These are phyloP conservation scores for Boeremia lycopersici DNA, from an alignment of 2,329 filamentous ascomycete genomes.

Conservation along the genomic window DNA sequence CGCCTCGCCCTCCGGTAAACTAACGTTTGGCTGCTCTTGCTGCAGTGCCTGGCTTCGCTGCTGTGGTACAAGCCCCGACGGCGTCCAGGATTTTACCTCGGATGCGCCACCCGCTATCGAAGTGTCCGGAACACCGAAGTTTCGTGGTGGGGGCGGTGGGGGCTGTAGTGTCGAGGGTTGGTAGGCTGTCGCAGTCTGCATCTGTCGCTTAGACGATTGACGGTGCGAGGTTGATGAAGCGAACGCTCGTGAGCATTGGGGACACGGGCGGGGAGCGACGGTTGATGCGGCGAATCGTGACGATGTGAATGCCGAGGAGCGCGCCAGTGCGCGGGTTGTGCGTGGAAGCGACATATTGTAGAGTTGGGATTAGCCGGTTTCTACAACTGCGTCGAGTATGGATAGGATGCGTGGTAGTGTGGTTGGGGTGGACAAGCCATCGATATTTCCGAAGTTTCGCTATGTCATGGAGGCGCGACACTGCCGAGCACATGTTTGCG, in stretches of 20 bases:
- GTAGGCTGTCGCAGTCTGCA: slow-evolving; percentile 70
- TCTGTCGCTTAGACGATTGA: slow-evolving; percentile 48
- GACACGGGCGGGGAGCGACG: slow-evolving; percentile 42
- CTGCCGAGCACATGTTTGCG: slow-evolving; percentile 18
- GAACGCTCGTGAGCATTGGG: slow-evolving; percentile 55
- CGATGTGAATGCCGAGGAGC: slow-evolving; percentile 30
- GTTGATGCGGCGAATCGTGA: slow-evolving; percentile 35
- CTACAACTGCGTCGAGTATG: slow-evolving; percentile 3
- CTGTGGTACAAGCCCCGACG: slow-evolving; percentile 48
- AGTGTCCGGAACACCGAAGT: slow-evolving; percentile 63
- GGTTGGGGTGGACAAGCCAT: slow-evolving; percentile 14
- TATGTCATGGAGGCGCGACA: slow-evolving; percentile 34
- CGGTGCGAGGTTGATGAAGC: slow-evolving; percentile 47
- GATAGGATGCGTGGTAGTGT: slow-evolving; percentile 6
- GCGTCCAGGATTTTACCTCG: slow-evolving; percentile 54
- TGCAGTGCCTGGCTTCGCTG: slow-evolving; percentile 22
- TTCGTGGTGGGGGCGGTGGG: slow-evolving; percentile 64
- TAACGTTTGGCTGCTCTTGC: slow-evolving; percentile 48
- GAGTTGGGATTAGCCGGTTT: not conserved
- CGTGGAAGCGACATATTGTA: slow-evolving; percentile 42
- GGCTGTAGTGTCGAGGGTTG: slow-evolving; percentile 64
- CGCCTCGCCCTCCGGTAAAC: slow-evolving; percentile 66
- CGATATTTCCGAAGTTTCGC: slow-evolving; percentile 25
- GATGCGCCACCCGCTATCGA: slow-evolving; percentile 63
- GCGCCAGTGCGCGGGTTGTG: slow-evolving; percentile 31